Conservation (phyloP, 2,329 filamentous ascomycete species). For the Nothomitra cinnamomea region DNA sequence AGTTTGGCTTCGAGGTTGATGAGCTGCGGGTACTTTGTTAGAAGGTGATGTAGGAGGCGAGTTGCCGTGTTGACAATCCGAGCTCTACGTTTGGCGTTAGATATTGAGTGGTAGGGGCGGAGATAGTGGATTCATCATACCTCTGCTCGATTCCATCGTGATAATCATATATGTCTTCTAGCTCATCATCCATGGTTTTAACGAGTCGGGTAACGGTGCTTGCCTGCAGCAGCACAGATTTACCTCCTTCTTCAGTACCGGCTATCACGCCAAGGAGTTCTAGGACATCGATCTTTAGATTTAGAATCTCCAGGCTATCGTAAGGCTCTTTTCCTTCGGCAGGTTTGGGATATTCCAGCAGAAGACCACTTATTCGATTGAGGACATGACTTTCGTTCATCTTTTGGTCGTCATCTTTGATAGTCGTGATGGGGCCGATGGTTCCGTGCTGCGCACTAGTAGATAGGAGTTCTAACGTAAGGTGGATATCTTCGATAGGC, state of each 20-base stretch:
- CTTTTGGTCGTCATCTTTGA: slow-evolving; percentile 24
- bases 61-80: slow-evolving; percentile 40
- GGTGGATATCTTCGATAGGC: slow-evolving; percentile 41
- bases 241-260: slow-evolving; percentile 41
- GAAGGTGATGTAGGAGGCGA: slow-evolving; percentile 42
- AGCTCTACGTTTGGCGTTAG: slow-evolving; percentile 15
- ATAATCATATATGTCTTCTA: slow-evolving; percentile 41
- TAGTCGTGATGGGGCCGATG: slow-evolving; percentile 45
- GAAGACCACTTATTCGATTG: slow-evolving; percentile 43
- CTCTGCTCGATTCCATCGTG: slow-evolving; percentile 28
- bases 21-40: slow-evolving; percentile 40
- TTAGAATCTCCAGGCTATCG: slow-evolving; percentile 21
- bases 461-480: slow-evolving; percentile 47
- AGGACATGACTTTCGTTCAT: slow-evolving; percentile 31
- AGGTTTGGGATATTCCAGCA: slow-evolving; percentile 37
- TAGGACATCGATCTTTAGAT: slow-evolving; percentile 27
- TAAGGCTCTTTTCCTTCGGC: slow-evolving; percentile 27
- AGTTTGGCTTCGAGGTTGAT: slow-evolving; percentile 54
- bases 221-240: slow-evolving; percentile 49
- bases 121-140: slow-evolving; percentile 12
- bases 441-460: slow-evolving; percentile 46
- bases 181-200: slow-evolving; percentile 54
- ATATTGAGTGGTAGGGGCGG: not conserved
- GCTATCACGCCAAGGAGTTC: slow-evolving; percentile 41
- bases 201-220: slow-evolving; percentile 59